Evolutionary conservation across 805 yeast species (phyloP).

Genomic region (Candida taoyuanica): DNA sequence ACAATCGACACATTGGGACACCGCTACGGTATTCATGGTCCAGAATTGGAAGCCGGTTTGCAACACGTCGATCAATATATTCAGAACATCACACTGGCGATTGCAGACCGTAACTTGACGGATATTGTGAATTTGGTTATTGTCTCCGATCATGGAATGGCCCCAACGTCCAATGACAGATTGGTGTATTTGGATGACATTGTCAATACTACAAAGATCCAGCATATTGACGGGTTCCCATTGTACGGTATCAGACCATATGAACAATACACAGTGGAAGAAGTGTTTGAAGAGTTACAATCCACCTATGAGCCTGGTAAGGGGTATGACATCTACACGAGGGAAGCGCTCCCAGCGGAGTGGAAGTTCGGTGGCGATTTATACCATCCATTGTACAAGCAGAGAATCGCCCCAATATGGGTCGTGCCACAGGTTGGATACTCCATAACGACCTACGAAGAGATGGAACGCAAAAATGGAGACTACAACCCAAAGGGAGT

Average conservation of each 20-base stretch:
- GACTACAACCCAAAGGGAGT: slow-evolving; percentile 45
- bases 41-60: slow-evolving; percentile 49
- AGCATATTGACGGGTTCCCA: slow-evolving; percentile 83
- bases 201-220: slow-evolving; percentile 46
- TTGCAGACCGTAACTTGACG: slow-evolving; percentile 51
- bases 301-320: slow-evolving; percentile 27
- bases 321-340: slow-evolving; percentile 43
- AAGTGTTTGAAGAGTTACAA: slow-evolving; percentile 41
- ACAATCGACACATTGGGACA: slow-evolving; percentile 80
- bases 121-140: slow-evolving; percentile 68
- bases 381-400: slow-evolving; percentile 33
- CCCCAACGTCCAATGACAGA: slow-evolving; percentile 72
- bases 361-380: slow-evolving; percentile 30
- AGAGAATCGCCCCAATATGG: slow-evolving; percentile 83
- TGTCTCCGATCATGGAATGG: slow-evolving; percentile 93
- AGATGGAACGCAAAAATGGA: slow-evolving; percentile 36
- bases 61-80: slow-evolving; percentile 63
- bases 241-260: slow-evolving; percentile 68
- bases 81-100: slow-evolving; percentile 40
- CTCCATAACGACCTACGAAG: slow-evolving; percentile 57
- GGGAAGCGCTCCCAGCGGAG: slow-evolving; percentile 47
- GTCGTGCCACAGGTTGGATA: slow-evolving; percentile 80
- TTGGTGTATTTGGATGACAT: slow-evolving; percentile 70
- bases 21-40: slow-evolving; percentile 61
- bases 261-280: slow-evolving; percentile 34